Percentiles rank a stretch among this genome's conserved stretches.
phyloP scores from a whole-genome alignment of 495 filamentous ascomycete species.

The Penicillium turbatum region DNA sequence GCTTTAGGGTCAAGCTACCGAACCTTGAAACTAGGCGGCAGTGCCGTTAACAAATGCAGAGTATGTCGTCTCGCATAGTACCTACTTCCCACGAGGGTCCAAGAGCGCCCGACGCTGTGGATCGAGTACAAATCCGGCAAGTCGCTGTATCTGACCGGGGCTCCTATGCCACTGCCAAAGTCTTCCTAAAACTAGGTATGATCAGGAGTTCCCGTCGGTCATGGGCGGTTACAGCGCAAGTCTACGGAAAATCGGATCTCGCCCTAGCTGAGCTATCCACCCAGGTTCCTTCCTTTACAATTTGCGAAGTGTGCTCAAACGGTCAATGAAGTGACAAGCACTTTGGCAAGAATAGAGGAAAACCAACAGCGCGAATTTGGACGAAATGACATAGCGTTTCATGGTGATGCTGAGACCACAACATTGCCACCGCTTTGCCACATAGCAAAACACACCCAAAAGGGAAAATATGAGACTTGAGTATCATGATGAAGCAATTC shows the following conservation, averaged over 20 bases:
- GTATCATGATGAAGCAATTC: not conserved
- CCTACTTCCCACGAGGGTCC: slow-evolving; percentile 20
- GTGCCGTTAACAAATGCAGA: slow-evolving; percentile 22
- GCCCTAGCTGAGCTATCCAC: not conserved
- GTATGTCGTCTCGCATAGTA: slow-evolving; percentile 21
- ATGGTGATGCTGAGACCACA: not conserved
- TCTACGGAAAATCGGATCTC: slow-evolving; percentile 8
- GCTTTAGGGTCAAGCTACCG: slow-evolving; percentile 20
- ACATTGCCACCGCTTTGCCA: not conserved
- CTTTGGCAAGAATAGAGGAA: not conserved
- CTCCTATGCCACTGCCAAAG: not conserved
- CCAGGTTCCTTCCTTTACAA: not conserved
- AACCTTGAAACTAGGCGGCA: slow-evolving; percentile 22
- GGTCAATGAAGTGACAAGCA: slow-evolving; percentile 9
- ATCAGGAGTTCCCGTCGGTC: not conserved
- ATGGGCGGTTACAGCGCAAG: slow-evolving; percentile 17
- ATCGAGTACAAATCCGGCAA: slow-evolving; percentile 17
- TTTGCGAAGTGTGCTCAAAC: not conserved
- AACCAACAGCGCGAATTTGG: not conserved
- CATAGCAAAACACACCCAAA: not conserved
- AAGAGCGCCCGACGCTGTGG: slow-evolving; percentile 28
- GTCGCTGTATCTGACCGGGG: slow-evolving; percentile 10
- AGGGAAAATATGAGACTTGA: not conserved
- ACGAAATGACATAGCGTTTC: not conserved
- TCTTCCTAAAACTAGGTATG: not conserved